phyloP scores from a whole-genome alignment of 768 basidiomycete species.

The Naematelia encephala region DNA sequence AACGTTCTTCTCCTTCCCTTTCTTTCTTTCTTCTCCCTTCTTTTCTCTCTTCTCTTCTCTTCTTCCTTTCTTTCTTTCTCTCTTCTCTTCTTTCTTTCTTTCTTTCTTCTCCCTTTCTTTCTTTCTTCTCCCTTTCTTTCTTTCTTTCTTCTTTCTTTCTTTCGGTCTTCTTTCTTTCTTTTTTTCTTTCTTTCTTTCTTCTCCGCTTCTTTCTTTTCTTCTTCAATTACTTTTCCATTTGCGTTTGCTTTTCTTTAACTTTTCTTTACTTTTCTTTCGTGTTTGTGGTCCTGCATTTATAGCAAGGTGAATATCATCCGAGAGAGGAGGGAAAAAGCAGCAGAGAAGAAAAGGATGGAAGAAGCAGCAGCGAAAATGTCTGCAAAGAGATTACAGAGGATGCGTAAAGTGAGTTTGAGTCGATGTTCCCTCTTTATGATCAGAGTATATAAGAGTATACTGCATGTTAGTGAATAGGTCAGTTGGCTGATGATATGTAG shows the following conservation, averaged over 20 bases:
- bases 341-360: constrained; percentile 44
- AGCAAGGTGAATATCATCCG: constrained; percentile 40
- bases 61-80: not conserved
- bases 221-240: too few species aligned
- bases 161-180: not conserved
- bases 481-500: constrained; percentile 12
- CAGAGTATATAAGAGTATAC: not conserved
- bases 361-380: constrained; percentile 47
- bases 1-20: not conserved
- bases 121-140: not conserved
- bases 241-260: too few species aligned
- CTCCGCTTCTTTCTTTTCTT: too few species aligned
- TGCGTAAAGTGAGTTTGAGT: constrained; percentile 44
- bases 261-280: too few species aligned
- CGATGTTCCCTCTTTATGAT: not conserved
- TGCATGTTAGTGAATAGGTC: not conserved
- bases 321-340: constrained; percentile 42
- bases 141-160: not conserved
- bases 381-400: constrained; percentile 48
- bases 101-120: not conserved
- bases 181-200: too few species aligned
- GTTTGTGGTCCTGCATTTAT: too few species aligned
- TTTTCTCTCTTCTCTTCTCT: not conserved
- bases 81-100: not conserved
- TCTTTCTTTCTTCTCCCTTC: not conserved